phyloP scores from a whole-genome alignment of 495 filamentous ascomycete genomes.

The Cladorrhinum samala region DNA sequence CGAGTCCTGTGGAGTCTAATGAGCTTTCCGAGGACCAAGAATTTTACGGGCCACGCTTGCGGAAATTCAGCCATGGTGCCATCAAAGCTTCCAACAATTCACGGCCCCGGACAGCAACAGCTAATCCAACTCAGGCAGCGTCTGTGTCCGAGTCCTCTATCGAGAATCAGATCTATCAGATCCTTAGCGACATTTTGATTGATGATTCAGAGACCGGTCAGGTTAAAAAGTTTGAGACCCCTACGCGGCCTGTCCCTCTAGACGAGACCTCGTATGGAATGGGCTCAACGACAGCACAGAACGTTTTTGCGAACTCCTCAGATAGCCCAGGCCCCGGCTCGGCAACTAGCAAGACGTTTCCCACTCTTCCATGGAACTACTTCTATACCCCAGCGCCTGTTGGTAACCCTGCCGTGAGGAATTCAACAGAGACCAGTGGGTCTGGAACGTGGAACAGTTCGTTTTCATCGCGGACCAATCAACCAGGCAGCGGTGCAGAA shows the following conservation, averaged over 20 bases:
- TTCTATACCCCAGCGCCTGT: slow-evolving; percentile 33
- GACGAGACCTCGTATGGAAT: slow-evolving; percentile 34
- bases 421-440: not conserved
- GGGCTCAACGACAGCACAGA: slow-evolving; percentile 32
- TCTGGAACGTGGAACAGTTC: slow-evolving; percentile 7
- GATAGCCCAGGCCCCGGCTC: slow-evolving; percentile 31
- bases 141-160: slow-evolving; percentile 21
- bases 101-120: not conserved
- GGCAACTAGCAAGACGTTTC: slow-evolving; percentile 32
- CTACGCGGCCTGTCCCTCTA: slow-evolving; percentile 10
- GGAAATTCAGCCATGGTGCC: not conserved
- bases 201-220: slow-evolving; percentile 29
- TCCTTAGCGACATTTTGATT: slow-evolving; percentile 38
- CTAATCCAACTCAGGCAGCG: not conserved
- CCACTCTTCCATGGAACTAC: slow-evolving; percentile 39
- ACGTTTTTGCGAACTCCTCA: slow-evolving; percentile 27
- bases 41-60: slow-evolving; percentile 17
- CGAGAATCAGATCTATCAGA: slow-evolving; percentile 32
- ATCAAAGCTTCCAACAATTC: not conserved
- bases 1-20: slow-evolving; percentile 17
- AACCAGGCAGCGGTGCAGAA: slow-evolving; percentile 13
- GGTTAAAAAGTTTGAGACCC: not conserved
- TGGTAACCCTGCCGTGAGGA: slow-evolving; percentile 8
- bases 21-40: slow-evolving; percentile 24
- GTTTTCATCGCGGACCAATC: slow-evolving; percentile 13